Evolutionary conservation across 768 basidiomycete species (phyloP).

Genomic region (Trametes cinnabarina): DNA sequence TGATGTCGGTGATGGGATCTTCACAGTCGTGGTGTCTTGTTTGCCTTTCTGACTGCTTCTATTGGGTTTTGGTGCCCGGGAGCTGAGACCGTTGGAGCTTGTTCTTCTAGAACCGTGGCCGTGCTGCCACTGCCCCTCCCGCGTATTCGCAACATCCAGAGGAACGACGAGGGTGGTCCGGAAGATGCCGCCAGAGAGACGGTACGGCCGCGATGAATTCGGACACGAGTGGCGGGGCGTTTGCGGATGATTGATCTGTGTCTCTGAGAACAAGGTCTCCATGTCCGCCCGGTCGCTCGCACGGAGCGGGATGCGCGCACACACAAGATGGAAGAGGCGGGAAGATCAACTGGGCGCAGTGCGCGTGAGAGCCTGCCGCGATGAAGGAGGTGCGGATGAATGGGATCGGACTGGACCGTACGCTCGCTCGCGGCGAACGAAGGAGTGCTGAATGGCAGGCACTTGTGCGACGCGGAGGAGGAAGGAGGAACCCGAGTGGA

Average conservation of each 20-base stretch:
- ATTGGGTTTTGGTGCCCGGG: not conserved
- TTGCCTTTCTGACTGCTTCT: not conserved
- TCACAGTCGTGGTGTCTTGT: not conserved
- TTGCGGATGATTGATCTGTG: constrained; percentile 4
- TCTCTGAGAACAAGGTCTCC: constrained; percentile 8
- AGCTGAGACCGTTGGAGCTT: not conserved
- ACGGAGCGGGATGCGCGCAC: not conserved
- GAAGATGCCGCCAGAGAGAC: constrained; percentile 2
- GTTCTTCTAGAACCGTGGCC: not conserved
- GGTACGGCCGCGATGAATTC: not conserved
- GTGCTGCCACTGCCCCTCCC: not conserved
- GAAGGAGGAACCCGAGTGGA: not conserved
- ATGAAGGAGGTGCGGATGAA: too few relatives aligned
- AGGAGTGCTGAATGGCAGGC: not conserved
- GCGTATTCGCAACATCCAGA: constrained; percentile 1
- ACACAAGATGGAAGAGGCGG: not conserved
- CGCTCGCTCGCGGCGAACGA: too few relatives aligned
- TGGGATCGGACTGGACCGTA: too few relatives aligned
- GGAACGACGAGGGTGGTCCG: not conserved
- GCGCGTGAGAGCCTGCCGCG: not conserved
- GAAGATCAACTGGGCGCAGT: not conserved
- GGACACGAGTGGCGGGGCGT: not conserved
- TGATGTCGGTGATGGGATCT: constrained; percentile 4
- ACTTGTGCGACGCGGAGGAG: not conserved
- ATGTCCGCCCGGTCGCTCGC: not conserved